Evolutionary conservation across 2,329 filamentous ascomycete species (phyloP).

Genomic region (Fusarium goolgardi): DNA sequence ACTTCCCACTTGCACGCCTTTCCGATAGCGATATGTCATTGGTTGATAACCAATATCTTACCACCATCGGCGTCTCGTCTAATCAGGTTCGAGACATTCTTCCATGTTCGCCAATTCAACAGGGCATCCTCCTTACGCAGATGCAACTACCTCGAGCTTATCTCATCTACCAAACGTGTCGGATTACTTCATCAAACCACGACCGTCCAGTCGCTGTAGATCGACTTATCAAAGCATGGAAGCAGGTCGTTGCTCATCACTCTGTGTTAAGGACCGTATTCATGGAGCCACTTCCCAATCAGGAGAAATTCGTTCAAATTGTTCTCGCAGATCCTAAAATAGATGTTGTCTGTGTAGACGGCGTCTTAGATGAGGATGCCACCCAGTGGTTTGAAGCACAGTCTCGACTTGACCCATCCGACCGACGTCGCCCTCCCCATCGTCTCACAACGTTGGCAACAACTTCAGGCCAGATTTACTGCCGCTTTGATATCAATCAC

Average conservation of each 20-base stretch:
- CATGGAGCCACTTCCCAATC: not conserved
- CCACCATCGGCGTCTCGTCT: not conserved
- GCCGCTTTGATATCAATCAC: conserved; percentile 6
- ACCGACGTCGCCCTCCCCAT: not conserved
- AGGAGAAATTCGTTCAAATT: conserved; percentile 1
- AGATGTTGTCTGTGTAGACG: not conserved
- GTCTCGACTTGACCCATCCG: not conserved
- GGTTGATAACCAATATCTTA: conserved; percentile 1
- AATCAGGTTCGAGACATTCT: not conserved
- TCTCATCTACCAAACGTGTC: conserved; percentile 1
- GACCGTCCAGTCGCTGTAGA: not conserved
- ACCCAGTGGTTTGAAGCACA: not conserved
- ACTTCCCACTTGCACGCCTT: conserved; percentile 3
- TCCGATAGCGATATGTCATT: conserved; percentile 1
- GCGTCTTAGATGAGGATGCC: not conserved
- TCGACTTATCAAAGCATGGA: conserved; percentile 1
- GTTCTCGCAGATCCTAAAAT: not conserved
- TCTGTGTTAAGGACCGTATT: not conserved
- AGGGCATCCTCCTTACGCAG: conserved; percentile 2
- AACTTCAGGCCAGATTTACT: not conserved
- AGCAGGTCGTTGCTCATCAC: not conserved
- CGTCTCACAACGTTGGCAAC: not conserved
- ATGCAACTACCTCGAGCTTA: not conserved
- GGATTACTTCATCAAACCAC: not conserved
- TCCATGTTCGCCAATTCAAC: conserved; percentile 2